Evolutionary conservation across 352 stramenopile species (phyloP), one percentile per base, ranked within the genome.

Genomic region (Globisporangium splendens): DNA sequence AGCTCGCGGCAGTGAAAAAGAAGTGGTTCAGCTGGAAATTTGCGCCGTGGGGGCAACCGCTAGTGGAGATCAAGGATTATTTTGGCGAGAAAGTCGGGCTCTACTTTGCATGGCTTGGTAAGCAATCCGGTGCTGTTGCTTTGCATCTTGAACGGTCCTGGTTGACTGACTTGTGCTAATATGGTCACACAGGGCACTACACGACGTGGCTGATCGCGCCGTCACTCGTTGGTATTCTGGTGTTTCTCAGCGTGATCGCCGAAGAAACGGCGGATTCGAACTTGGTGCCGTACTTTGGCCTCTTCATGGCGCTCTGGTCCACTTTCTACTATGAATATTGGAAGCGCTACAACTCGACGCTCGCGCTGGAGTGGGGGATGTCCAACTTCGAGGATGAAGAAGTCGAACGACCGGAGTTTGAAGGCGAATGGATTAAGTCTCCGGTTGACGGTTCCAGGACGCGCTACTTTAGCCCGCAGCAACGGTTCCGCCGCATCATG

Each of bases 31-130:
- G 69, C 49, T 92, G 80, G 77, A 69, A 51, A 21, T 73, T 84
- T 18, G 65, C 73, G 12, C 83, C 83, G 2, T 89, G 77, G 80
- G 41, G 38, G 20, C 83, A 92, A 48, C 83, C 83, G 17, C 54
- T 89, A 6, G 11, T 17, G 8, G 55, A 66, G n/a, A 92, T 92
- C 65, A 90, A 90, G 50, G 75, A 90, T 64, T 92, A 92, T 53
- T 92, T 89, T 57, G 83, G 83, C 35, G 83, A 89, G 54, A 92
- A 98, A 71, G 88, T 99, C 20, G 93, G 91, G 0, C 94, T 99
- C 56, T 99, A 99, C 81, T 99, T 99, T 69, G 88, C 96, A 43
- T 99, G 95, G 89, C 71, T 99, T 0, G 88, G 97, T 81, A 39
- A 38, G 58, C 33, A 8, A 43, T 54, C 31, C 0, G 11, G 38